These are phyloP conservation scores for Candida adriatica DNA, from an alignment of 805 yeast genomes.

Conservation along the genomic window DNA sequence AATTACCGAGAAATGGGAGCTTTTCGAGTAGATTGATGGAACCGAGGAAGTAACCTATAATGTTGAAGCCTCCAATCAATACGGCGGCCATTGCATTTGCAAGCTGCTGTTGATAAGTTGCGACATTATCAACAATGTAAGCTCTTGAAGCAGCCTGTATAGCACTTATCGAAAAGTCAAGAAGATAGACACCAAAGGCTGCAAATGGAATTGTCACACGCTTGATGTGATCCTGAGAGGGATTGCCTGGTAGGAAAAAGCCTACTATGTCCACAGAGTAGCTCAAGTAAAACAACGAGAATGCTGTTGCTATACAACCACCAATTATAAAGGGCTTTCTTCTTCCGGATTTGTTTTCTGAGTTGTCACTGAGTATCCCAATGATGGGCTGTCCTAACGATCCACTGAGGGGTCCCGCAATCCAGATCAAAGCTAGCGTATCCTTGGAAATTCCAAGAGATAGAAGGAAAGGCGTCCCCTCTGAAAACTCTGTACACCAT, in stretches of 20 bases:
- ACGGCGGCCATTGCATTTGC: conserved; percentile 67
- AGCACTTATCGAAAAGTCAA: conserved; percentile 51
- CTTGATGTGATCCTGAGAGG: conserved; percentile 22
- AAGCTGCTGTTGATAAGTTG: conserved; percentile 46
- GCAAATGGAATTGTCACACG: conserved; percentile 40
- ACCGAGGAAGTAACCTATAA: conserved; percentile 49
- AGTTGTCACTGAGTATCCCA: conserved; percentile 51
- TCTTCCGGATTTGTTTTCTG: conserved; percentile 39
- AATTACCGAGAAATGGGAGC: conserved; percentile 35
- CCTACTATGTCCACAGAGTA: conserved; percentile 38
- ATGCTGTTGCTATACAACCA: conserved; percentile 43
- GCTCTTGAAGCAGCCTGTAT: conserved; percentile 60
- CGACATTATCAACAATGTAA: conserved; percentile 53
- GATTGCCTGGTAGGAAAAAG: conserved; percentile 22
- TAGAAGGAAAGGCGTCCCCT: conserved; percentile 55
- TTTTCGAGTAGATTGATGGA: conserved; percentile 34
- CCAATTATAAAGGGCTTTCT: conserved; percentile 50
- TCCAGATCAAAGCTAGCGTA: conserved; percentile 51
- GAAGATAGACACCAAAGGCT: conserved; percentile 41
- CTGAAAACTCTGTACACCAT: conserved; percentile 61
- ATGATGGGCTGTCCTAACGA: conserved; percentile 58
- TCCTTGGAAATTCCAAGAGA: conserved; percentile 57
- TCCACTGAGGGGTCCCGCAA: conserved; percentile 62
- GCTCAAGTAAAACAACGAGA: conserved; percentile 38
- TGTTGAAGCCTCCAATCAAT: conserved; percentile 54